Evolutionary conservation across 2,329 filamentous ascomycete genomes (phyloP).

Genomic region (Leptographium radiaticola): DNA sequence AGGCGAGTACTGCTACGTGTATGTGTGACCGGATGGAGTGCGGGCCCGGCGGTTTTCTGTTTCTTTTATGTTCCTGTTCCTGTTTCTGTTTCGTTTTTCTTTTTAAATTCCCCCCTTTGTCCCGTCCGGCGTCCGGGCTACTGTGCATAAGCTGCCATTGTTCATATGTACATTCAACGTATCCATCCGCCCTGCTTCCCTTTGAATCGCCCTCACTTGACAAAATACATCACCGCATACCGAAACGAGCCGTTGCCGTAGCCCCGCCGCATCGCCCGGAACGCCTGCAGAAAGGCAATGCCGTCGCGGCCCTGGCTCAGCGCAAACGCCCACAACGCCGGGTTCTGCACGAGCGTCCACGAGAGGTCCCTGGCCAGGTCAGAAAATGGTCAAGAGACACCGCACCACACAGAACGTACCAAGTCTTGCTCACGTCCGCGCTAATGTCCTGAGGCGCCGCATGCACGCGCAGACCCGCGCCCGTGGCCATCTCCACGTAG

Average conservation of each 20-base stretch:
- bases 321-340: slow-evolving; percentile 47
- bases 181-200: neutral
- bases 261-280: slow-evolving; percentile 46
- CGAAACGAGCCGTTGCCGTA: slow-evolving; percentile 45
- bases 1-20: neutral
- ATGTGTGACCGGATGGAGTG: neutral
- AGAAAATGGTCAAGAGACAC: neutral
- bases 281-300: slow-evolving; percentile 46
- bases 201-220: slow-evolving; percentile 22
- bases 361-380: slow-evolving; percentile 42
- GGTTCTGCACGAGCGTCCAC: slow-evolving; percentile 45
- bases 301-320: slow-evolving; percentile 46
- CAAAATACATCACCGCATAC: slow-evolving; percentile 45
- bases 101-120: too few relatives aligned
- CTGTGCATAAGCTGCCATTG: too few relatives aligned
- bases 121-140: neutral
- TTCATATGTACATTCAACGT: too few relatives aligned
- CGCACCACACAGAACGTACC: slow-evolving; percentile 25
- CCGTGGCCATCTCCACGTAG: slow-evolving; percentile 36
- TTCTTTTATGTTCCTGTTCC: too few relatives aligned
- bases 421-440: slow-evolving; percentile 43
- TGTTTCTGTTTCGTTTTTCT: neutral
- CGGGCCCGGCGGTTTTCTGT: too few relatives aligned
- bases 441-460: slow-evolving; percentile 42
- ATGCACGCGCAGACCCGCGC: slow-evolving; percentile 32